Conservation (phyloP, 176 grass and related monocot genomes). For the Aegilops speltoides region DNA sequence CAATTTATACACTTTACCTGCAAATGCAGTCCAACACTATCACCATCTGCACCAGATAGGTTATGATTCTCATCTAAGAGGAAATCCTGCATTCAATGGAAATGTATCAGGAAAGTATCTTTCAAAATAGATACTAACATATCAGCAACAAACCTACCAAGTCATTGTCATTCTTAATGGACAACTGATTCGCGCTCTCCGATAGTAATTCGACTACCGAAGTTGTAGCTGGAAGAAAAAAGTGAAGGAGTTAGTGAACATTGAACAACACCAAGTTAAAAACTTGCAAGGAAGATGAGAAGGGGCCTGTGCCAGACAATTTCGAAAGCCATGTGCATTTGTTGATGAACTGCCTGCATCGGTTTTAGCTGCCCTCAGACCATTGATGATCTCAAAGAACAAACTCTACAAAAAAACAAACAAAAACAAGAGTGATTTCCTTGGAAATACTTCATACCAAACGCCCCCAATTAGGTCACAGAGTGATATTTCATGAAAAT, state of each 20-base stretch:
- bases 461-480: conserved; percentile 15
- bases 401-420: conserved; percentile 52
- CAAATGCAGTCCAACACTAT: conserved; percentile 45
- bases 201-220: conserved; percentile 79
- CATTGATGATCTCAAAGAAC: conserved; percentile 84
- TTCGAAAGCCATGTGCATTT: conserved; percentile 47
- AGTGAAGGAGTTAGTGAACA: conserved; percentile 9
- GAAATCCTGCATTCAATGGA: conserved; percentile 54
- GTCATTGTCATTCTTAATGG: conserved; percentile 63
- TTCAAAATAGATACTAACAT: conserved; percentile 20
- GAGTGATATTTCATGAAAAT: conserved; percentile 3
- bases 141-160: conserved; percentile 52
- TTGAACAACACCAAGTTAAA: not conserved
- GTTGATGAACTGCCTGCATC: conserved; percentile 64
- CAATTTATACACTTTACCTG: conserved; percentile 50
- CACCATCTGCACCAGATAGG: conserved; percentile 45
- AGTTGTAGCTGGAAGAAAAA: conserved; percentile 51
- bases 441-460: conserved; percentile 4
- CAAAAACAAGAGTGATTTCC: not conserved
- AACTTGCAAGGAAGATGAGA: conserved; percentile 9
- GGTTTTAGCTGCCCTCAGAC: conserved; percentile 44
- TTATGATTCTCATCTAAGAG: conserved; percentile 72
- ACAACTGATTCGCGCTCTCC: conserved; percentile 62
- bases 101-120: conserved; percentile 1
- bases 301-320: conserved; percentile 36